Evolutionary conservation across 2,329 filamentous ascomycete species (phyloP).

Genomic region (Monosporascus sp.): DNA sequence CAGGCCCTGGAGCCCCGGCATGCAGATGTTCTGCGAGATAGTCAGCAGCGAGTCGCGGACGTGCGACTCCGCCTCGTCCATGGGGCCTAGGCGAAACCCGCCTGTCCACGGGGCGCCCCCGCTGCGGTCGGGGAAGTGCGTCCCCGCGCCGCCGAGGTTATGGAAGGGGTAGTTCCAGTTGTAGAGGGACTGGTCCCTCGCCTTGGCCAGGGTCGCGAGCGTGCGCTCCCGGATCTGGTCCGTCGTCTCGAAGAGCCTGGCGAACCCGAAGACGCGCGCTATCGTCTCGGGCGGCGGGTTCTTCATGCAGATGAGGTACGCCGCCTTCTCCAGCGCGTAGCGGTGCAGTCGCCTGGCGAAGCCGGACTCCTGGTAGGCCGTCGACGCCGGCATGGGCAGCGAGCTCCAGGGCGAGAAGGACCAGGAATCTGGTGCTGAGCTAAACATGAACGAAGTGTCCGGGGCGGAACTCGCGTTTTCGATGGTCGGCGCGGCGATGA

Average conservation of each 20-base stretch:
- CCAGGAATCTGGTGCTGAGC: constrained; percentile 20
- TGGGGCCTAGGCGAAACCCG: constrained; percentile 44
- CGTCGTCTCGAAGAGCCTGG: constrained; percentile 53
- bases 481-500: constrained; percentile 45
- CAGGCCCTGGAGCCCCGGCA: constrained; percentile 63
- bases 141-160: constrained; percentile 63
- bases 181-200: constrained; percentile 42
- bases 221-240: constrained; percentile 42
- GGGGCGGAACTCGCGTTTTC: constrained; percentile 52
- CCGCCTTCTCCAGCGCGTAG: constrained; percentile 56
- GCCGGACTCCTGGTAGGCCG: constrained; percentile 57
- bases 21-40: constrained; percentile 43
- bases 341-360: constrained; percentile 70
- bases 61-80: constrained; percentile 32
- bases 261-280: constrained; percentile 62
- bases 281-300: constrained; percentile 44
- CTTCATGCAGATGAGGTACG: constrained; percentile 48
- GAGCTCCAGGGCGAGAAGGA: constrained; percentile 28
- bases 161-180: constrained; percentile 58
- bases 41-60: constrained; percentile 39
- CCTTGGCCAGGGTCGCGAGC: constrained; percentile 26
- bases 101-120: constrained; percentile 21
- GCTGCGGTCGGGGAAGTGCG: constrained; percentile 47
- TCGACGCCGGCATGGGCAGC: constrained; percentile 45
- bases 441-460: constrained; percentile 23